Conservation (phyloP, 441 rosid genomes). For the Pelargonium cotyledonis region DNA sequence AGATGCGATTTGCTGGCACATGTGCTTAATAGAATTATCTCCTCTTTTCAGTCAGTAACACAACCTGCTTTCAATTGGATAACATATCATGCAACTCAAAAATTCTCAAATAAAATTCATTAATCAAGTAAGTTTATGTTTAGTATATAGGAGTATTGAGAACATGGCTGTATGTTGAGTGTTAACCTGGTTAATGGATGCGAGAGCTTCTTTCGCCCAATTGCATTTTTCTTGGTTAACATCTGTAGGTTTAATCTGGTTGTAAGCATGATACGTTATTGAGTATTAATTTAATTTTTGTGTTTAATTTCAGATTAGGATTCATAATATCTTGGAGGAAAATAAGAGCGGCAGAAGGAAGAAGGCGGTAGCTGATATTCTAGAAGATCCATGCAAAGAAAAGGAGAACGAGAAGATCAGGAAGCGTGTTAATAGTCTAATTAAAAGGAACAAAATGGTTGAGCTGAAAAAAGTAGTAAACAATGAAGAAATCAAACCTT, state of each 20-base stretch:
- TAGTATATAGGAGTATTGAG: not conserved
- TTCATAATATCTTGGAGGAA: conserved; percentile 60
- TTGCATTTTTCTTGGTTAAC: not conserved
- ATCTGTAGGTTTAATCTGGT: not conserved
- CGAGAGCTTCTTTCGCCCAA: not conserved
- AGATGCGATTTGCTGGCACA: not conserved
- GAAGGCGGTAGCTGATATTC: conserved; percentile 20
- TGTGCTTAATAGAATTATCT: not conserved
- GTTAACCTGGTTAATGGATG: not conserved
- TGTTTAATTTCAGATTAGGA: conserved; percentile 52
- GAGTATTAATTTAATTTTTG: not conserved
- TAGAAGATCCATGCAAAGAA: not conserved
- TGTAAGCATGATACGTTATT: not conserved
- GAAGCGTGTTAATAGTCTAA: conserved; percentile 49
- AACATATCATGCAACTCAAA: not conserved
- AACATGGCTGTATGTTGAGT: not conserved
- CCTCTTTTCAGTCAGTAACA: not conserved
- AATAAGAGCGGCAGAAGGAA: conserved; percentile 46
- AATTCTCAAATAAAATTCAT: not conserved
- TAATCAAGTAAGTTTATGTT: not conserved
- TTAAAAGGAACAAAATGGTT: conserved; percentile 58
- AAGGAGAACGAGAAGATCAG: conserved; percentile 52
- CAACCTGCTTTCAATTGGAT: not conserved
- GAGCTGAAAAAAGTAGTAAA: conserved; percentile 56
- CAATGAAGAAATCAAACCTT: conserved; percentile 52